Evolutionary conservation across 1,139 yeast species (phyloP).

Genomic region (Suhomyces guaymorum): DNA sequence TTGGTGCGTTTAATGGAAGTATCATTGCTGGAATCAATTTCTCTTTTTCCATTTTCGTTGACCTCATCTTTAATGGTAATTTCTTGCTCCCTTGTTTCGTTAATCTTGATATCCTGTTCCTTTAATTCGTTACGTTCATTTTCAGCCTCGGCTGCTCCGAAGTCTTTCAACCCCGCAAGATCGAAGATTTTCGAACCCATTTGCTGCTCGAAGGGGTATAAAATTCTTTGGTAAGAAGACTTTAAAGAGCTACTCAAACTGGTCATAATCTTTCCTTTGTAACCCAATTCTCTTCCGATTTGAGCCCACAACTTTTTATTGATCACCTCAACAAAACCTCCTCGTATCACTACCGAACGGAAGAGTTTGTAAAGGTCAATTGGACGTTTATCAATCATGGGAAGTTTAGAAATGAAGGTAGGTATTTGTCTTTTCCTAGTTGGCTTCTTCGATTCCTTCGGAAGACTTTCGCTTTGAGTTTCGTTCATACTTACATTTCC

Average conservation of each 20-base stretch:
- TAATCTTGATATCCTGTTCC: no score
- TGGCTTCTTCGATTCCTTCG: conserved; percentile 1
- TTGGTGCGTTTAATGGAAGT: conserved; percentile 8
- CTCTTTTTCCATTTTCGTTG: conserved; percentile 17
- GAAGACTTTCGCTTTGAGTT: no score
- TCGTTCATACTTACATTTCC: no score
- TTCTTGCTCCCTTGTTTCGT: no score
- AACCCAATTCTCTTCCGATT: conserved; percentile 75
- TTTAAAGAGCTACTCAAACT: conserved; percentile 70
- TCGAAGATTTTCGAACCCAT: no score
- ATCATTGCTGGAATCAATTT: conserved; percentile 1
- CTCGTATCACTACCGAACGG: conserved; percentile 53
- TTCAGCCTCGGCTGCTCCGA: no score
- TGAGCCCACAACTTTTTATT: conserved; percentile 61
- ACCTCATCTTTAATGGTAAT: no score
- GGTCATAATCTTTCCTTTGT: conserved; percentile 67
- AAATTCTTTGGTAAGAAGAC: conserved; percentile 48
- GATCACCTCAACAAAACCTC: conserved; percentile 60
- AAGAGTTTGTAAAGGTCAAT: conserved; percentile 56
- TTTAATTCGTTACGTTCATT: no score
- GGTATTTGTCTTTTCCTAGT: conserved; percentile 11
- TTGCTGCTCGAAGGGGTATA: conserved; percentile 36
- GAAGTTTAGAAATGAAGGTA: conserved; percentile 30
- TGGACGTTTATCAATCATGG: conserved; percentile 58
- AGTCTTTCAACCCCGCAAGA: no score